phyloP scores from a whole-genome alignment of 2,329 filamentous ascomycete species.

The Trichoderma cornu-damae region DNA sequence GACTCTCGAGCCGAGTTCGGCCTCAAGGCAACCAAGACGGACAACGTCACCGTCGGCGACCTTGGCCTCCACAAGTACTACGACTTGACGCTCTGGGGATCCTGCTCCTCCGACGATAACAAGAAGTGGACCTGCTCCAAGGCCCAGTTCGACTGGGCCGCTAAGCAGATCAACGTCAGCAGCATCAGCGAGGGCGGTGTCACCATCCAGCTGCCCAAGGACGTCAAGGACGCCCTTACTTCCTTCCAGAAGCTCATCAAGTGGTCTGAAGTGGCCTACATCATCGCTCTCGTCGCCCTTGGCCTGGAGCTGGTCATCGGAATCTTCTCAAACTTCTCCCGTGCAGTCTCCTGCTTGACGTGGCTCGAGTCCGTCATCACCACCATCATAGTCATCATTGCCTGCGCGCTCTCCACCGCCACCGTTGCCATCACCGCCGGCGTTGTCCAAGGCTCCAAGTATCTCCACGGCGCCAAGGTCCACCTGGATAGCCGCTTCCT shows the following conservation, averaged over 20 bases:
- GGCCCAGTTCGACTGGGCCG: conserved; percentile 70
- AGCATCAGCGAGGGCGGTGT: conserved; percentile 43
- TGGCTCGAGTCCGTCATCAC: conserved; percentile 68
- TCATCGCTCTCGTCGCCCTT: conserved; percentile 66
- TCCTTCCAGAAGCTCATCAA: conserved; percentile 68
- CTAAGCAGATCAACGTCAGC: conserved; percentile 61
- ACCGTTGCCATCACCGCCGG: conserved; percentile 66
- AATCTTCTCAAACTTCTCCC: conserved; percentile 75
- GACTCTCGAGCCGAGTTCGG: conserved; percentile 21
- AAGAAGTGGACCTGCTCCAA: conserved; percentile 61
- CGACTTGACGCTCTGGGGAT: conserved; percentile 79
- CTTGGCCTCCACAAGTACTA: conserved; percentile 70
- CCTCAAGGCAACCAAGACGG: conserved; percentile 23
- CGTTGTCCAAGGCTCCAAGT: conserved; percentile 46
- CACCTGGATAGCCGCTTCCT: conserved; percentile 66
- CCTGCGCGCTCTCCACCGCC: conserved; percentile 68
- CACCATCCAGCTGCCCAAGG: conserved; percentile 61
- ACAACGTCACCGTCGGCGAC: conserved; percentile 52
- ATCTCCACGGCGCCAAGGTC: conserved; percentile 65
- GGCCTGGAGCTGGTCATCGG: conserved; percentile 69
- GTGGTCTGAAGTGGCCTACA: conserved; percentile 80
- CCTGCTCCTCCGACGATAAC: conserved; percentile 62
- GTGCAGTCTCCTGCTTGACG: conserved; percentile 75
- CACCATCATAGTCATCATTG: conserved; percentile 49
- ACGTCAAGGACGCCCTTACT: conserved; percentile 62